A percentile compares a stretch with the other conserved stretches of the same genome.
These are phyloP conservation scores for Erigeron philadelphicus DNA, from an alignment of 140 eudicot species.

Conservation along the genomic window DNA sequence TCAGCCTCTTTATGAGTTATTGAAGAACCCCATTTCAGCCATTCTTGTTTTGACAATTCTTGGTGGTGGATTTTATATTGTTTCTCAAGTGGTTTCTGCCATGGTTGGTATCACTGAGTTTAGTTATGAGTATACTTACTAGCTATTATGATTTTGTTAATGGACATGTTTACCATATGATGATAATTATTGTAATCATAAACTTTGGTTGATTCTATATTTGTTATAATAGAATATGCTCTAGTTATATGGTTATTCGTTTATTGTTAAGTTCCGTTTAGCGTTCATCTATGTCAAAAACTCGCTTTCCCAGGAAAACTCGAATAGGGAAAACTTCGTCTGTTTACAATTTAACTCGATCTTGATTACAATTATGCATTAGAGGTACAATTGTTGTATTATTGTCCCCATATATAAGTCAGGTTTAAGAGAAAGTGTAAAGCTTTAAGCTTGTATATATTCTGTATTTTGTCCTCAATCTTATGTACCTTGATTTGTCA, in stretches of 20 bases:
- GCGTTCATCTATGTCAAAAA: too few species aligned
- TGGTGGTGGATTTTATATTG: slow-evolving; percentile 72
- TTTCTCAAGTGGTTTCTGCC: slow-evolving; percentile 80
- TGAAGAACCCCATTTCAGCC: slow-evolving; percentile 92
- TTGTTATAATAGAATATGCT: too few species aligned
- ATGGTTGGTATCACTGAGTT: slow-evolving; percentile 96
- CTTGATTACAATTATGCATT: too few species aligned
- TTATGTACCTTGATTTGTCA: slow-evolving; percentile 31
- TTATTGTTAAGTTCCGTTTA: too few species aligned
- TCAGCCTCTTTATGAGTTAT: slow-evolving; percentile 70
- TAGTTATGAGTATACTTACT: slow-evolving; percentile 61
- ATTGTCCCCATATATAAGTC: too few species aligned
- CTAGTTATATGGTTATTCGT: too few species aligned
- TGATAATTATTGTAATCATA: slow-evolving; percentile 10
- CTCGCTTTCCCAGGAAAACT: too few species aligned
- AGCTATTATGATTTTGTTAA: not conserved
- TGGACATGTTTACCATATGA: not conserved
- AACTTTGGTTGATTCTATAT: not conserved
- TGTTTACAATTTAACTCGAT: too few species aligned
- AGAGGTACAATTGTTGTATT: too few species aligned
- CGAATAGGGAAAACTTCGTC: too few species aligned
- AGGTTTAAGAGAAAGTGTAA: not conserved
- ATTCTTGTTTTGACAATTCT: slow-evolving; percentile 56
- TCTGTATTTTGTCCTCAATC: slow-evolving; percentile 24
- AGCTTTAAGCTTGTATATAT: slow-evolving; percentile 10